These are phyloP conservation scores for Fusarium sterilihyphosum DNA, from an alignment of 2,329 filamentous ascomycete species.

Conservation along the genomic window DNA sequence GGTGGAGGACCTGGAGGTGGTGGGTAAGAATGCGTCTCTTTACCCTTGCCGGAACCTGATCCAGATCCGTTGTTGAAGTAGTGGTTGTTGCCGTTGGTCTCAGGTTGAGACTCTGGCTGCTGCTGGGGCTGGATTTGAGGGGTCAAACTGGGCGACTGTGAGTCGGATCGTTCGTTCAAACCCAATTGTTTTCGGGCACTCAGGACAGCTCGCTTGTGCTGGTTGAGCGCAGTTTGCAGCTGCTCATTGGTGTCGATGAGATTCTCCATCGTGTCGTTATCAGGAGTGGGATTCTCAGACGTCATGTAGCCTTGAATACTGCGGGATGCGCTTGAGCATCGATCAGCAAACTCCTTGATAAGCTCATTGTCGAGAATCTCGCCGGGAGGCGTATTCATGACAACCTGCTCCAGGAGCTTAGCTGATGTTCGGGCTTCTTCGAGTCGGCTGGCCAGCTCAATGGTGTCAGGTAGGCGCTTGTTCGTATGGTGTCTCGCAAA, in stretches of 20 bases:
- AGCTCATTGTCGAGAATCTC: conserved; percentile 88
- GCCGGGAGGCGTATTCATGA: conserved; percentile 81
- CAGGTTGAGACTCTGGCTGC: conserved; percentile 10
- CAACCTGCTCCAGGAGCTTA: conserved; percentile 89
- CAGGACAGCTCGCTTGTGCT: conserved; percentile 84
- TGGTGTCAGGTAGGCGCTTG: conserved; percentile 69
- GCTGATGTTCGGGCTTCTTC: conserved; percentile 93
- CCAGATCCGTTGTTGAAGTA: conserved; percentile 22
- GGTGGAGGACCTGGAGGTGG: conserved; percentile 41
- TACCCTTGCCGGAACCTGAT: conserved; percentile 46
- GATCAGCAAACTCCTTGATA: conserved; percentile 88
- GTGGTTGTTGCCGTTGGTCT: conserved; percentile 46
- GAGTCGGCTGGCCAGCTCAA: conserved; percentile 83
- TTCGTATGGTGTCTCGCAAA: conserved; percentile 63
- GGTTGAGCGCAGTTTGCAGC: conserved; percentile 81
- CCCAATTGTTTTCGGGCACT: conserved; percentile 67
- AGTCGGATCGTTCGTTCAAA: conserved; percentile 44
- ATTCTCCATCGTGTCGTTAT: conserved; percentile 93
- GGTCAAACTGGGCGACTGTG: conserved; percentile 43
- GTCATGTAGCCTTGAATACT: conserved; percentile 89
- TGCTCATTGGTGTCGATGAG: conserved; percentile 96
- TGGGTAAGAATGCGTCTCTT: conserved; percentile 45
- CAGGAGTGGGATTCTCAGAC: conserved; percentile 79
- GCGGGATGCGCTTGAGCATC: conserved; percentile 82
- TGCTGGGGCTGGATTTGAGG: conserved; percentile 30